Evolutionary conservation across 2,329 filamentous ascomycete genomes (phyloP).

Genomic region (Trichoderma guizhouense): DNA sequence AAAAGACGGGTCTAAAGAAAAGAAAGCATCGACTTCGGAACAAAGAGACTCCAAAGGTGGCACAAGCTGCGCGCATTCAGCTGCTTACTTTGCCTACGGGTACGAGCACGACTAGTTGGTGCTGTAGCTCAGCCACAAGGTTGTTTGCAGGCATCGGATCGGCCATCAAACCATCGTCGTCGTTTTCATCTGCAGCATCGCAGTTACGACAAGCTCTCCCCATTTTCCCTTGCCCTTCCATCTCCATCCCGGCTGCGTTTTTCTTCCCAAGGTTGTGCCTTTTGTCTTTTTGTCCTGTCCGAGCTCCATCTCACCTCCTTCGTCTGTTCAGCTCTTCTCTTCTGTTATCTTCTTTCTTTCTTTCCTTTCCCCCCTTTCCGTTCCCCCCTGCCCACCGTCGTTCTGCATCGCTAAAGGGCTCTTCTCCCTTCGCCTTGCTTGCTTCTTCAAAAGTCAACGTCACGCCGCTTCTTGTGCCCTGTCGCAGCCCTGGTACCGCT

Average conservation of each 20-base stretch:
- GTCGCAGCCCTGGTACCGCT: background rate
- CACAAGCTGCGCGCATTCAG: background rate
- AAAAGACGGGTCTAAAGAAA: background rate
- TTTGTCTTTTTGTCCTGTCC: background rate
- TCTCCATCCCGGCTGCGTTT: background rate
- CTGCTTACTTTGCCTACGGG: background rate
- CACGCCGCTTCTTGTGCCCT: conserved; percentile 11
- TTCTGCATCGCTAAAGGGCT: background rate
- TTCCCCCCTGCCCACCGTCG: background rate
- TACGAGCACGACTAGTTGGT: background rate
- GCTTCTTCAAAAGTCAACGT: background rate
- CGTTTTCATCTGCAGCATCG: conserved; percentile 8
- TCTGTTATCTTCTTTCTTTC: background rate
- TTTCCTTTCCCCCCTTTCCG: background rate
- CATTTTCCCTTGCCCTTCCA: background rate
- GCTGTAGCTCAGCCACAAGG: conserved; percentile 10
- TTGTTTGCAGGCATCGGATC: conserved; percentile 4
- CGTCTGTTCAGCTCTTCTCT: background rate
- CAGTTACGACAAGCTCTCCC: background rate
- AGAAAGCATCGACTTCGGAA: background rate
- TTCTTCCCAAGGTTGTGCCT: background rate
- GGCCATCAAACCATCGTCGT: conserved; percentile 6
- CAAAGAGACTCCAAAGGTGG: background rate
- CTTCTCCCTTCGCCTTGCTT: background rate
- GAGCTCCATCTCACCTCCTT: background rate